Evolutionary conservation across 495 filamentous ascomycete species (phyloP), one percentile per base, ranked within the genome.

Genomic region (Thozetella sp.): DNA sequence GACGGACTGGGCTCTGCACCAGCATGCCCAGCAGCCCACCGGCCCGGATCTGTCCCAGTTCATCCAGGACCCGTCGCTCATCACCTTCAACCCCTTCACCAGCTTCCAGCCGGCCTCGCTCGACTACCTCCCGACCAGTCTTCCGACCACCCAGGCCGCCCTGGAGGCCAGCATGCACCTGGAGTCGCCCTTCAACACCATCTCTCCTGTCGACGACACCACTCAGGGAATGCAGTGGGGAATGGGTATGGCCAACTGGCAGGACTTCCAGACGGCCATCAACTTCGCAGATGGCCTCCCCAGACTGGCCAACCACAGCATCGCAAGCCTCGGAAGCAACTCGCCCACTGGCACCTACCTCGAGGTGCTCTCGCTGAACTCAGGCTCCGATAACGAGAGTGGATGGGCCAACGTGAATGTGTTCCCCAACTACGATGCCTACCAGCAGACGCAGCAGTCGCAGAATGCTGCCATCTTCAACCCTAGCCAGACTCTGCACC

Each of bases 261-360:
- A 90, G 62, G 89, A 93, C 67, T 87, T 93, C 62, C 85, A 87
- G 57, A 69, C 82, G 25, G 83, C 86, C 26, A 74, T 83, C 74
- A 75, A 78, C 23, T 86, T 83, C 54, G 57, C 73, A 2, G 76
- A 87, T 54, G 86, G 83, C 2, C 76, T 90, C 30, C 77, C 82
- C 1, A 71, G 43, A 19, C n/a, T 48, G 43, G 12, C 43, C 11
- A 48, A 11, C 9, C 43, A 48, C 43, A 48, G 78, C 13, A 72
- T 76, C 22, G 82, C 83, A 61, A 84, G 80, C 53, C 60, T 90
- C n/a, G 87, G 87, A 51, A 90, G 89, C 72, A 87, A 88, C 68
- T 96, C 93, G 52, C 93, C 93, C 9, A 92, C 89, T 0, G 89
- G 90, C 59, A 93, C 88, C 37, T 91, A 88, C 70, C 74, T 96